Evolutionary conservation across 306 rosid genomes (phyloP), one percentile per base, ranked within the genome.

Genomic region (Carpinus fangiana): DNA sequence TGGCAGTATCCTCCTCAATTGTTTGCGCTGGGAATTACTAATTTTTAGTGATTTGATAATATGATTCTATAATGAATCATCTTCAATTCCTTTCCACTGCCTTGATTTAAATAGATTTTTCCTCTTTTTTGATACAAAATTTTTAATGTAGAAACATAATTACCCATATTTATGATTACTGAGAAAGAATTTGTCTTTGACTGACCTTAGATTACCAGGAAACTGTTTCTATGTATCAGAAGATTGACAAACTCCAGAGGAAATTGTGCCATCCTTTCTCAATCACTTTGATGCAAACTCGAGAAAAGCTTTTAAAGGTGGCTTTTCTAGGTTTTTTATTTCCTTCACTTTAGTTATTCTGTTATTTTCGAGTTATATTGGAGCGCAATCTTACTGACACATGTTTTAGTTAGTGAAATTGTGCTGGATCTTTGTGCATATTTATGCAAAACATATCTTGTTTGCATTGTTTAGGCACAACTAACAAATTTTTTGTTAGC

Each of bases 221-320:
- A 76, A 85, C 87, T 74, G 57, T 92, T 78, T 72, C 85, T 70
- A 43, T 74, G 54, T 73, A 82, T 65, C 86, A 87, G 87, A 84
- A 62, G 74, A 75, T 85, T 78, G 97, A 92, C 88, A 82, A 86
- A 68, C 85, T 90, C 77, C 93, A 92, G 83, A 87, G 64, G 79
- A 74, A 84, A 74, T 74, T 94, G 67, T 94, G 72, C 82, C 97
- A 92, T 84, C 87, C 87, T 57, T 88, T 83, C 50, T 90, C 97
- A 70, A 82, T 90, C 82, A 79, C 54, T 82, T 84, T 92, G 87
- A 79, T 92, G 90, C 93, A 88, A 88, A 94, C 97, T 80, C 83
- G 95, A 67, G 97, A 94, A 78, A 85, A 87, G 81, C 85, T 94
- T 81, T 76, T 94, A 76, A 88, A 89, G 95, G 97, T 92, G 76